These are phyloP conservation scores for Pichia terricola DNA, from an alignment of 1,139 yeast genomes.

Conservation along the genomic window DNA sequence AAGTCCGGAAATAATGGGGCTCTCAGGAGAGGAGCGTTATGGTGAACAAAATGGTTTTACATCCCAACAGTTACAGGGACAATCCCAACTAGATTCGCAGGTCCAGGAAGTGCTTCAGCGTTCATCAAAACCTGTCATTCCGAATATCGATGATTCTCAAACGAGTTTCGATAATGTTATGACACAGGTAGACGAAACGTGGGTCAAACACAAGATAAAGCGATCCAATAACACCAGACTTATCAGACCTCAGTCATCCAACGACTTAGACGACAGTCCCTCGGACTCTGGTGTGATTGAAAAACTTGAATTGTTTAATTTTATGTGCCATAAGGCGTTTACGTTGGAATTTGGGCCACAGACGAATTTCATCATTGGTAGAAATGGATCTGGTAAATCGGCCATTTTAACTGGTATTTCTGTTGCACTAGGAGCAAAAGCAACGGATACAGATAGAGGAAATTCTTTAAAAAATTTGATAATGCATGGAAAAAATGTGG, in stretches of 20 bases:
- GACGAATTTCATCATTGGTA: conserved; percentile 84
- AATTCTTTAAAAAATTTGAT: conserved; percentile 59
- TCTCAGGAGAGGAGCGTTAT: too few relatives aligned
- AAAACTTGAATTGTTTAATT: conserved; percentile 49
- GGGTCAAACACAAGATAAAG: conserved; percentile 8
- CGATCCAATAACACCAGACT: conserved; percentile 13
- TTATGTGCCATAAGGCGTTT: conserved; percentile 82
- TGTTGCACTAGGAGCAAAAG: conserved; percentile 89
- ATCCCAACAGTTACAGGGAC: too few relatives aligned
- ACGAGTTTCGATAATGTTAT: conserved; percentile 21
- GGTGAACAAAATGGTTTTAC: too few relatives aligned
- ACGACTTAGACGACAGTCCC: conserved; percentile 27
- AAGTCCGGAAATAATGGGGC: too few relatives aligned
- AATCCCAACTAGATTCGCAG: too few relatives aligned
- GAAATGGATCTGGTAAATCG: conserved; percentile 93
- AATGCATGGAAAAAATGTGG: conserved; percentile 63
- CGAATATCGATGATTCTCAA: conserved; percentile 12
- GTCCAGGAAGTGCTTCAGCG: too few relatives aligned
- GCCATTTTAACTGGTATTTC: conserved; percentile 88
- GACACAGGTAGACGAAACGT: conserved; percentile 20
- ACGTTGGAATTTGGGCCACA: conserved; percentile 71
- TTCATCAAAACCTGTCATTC: too few relatives aligned
- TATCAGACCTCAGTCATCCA: conserved; percentile 18
- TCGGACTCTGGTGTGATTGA: conserved; percentile 49
- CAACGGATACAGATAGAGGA: conserved; percentile 85